These are phyloP conservation scores for Rhynchospora pubera DNA, from an alignment of 176 grass and related monocot species.

Conservation along the genomic window DNA sequence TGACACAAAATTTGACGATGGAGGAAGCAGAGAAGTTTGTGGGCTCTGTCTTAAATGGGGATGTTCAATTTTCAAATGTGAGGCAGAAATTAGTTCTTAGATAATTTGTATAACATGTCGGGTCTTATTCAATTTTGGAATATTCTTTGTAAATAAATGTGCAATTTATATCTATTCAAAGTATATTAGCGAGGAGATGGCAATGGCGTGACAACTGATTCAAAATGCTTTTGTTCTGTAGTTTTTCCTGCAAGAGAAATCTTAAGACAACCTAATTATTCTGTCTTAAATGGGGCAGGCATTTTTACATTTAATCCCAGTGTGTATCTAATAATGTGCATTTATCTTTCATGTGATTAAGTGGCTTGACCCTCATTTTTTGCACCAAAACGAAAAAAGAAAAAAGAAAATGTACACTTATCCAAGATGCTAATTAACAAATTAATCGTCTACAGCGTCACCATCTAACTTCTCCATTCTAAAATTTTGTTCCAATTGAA, in stretches of 20 bases:
- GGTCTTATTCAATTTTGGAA: conserved; percentile 7
- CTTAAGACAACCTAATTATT: background rate
- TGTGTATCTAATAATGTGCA: background rate
- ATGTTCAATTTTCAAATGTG: conserved; percentile 44
- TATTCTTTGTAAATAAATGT: conserved; percentile 12
- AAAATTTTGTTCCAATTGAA: background rate
- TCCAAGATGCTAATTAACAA: background rate
- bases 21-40: conserved; percentile 78
- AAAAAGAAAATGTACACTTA: background rate
- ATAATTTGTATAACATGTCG: conserved; percentile 22
- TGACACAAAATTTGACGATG: conserved; percentile 38
- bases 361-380: too few relatives aligned
- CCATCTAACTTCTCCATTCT: background rate
- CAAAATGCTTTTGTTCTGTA: background rate
- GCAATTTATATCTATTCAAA: background rate
- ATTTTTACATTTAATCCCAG: background rate
- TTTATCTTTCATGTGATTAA: too few relatives aligned
- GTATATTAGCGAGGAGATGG: background rate
- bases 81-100: conserved; percentile 47
- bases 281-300: background rate
- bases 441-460: background rate
- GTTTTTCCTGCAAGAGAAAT: background rate
- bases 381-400: too few relatives aligned
- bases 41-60: conserved; percentile 67
- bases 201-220: background rate